Evolutionary conservation across 345 rosid species (phyloP), one percentile per base, ranked within the genome.

Genomic region (Litchi chinensis): DNA sequence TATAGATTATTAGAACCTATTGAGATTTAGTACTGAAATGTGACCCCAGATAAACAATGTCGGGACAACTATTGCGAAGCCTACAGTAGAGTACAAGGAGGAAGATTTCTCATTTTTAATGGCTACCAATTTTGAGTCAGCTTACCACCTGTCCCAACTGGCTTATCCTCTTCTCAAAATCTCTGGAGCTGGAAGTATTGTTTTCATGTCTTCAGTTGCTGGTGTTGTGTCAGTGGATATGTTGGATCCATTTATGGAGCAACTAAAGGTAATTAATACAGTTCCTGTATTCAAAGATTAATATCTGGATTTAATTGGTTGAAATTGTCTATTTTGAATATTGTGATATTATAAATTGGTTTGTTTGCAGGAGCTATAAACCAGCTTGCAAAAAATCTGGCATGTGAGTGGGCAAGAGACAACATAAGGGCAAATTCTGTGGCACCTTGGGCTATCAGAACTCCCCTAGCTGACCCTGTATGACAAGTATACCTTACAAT

Each of bases 331-430:
- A 54, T 11, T 54, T 54, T 60, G 19, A n/a, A 60, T 22, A 16
- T 13, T 24, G 64, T 19, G 85, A 32, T 12, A 18, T 26, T 28
- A 0, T 26, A 41, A 0, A 21, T 26, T 0, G 4, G 13, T 43
- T 12, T 37, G 50, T 65, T 71, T 10, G 90, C 89, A 5, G 79
- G 86, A 43, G 80, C 92, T 1, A 91, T 75, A 86, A 83, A 44
- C 66, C 86, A 48, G 79, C 79, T 64, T 26, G 65, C 92, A 77
- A 89, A 79, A 85, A 18, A 76, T 73, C 75, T 28, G 81, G 91
- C 94, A n/a, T 93, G 94, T 65, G 95, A 91, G 77, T 90, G 97
- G 93, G 94, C 91, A 10, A 88, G 76, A 15, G 94, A 91, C 73
- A 83, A 80, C n/a, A 90, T 91, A 79, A 85, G 94, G 81, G 46